These are phyloP conservation scores for Solanum sitiens DNA, from an alignment of 257 asterid genomes.

Conservation along the genomic window DNA sequence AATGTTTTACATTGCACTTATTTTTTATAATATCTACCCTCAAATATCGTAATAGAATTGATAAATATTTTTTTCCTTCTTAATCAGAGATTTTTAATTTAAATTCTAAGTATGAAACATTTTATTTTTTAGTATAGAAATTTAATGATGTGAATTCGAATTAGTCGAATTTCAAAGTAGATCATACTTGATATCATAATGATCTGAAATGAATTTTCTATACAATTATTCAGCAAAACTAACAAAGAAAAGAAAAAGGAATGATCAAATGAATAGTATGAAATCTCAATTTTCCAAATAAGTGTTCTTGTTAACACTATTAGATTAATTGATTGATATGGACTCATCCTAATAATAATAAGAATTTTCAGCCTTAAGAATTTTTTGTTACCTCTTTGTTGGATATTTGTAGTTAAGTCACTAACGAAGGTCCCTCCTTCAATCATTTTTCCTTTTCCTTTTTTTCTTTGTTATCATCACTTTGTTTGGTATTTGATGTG, in stretches of 20 bases:
- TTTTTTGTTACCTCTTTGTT: not conserved
- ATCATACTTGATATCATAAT: too few species aligned
- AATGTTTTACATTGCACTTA: too few species aligned
- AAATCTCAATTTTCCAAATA: not conserved
- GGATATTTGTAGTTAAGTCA: not conserved
- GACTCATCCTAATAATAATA: not conserved
- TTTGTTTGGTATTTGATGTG: not conserved
- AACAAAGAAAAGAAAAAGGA: not conserved
- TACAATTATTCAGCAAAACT: not conserved
- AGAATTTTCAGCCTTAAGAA: not conserved
- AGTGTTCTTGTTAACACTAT: not conserved
- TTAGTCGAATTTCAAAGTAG: too few species aligned
- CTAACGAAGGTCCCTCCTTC: not conserved
- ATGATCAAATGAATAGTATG: not conserved
- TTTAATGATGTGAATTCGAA: too few species aligned
- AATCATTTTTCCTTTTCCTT: not conserved
- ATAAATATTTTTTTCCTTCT: too few species aligned
- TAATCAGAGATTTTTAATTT: too few species aligned
- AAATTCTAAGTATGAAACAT: too few species aligned
- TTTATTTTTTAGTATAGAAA: too few species aligned
- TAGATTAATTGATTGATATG: not conserved
- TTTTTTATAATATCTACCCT: too few species aligned
- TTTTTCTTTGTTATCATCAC: not conserved
- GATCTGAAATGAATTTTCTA: too few species aligned
- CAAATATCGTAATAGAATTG: too few species aligned